Evolutionary conservation across 768 basidiomycete genomes (phyloP).

Genomic region (Xerocomus potaroensis): DNA sequence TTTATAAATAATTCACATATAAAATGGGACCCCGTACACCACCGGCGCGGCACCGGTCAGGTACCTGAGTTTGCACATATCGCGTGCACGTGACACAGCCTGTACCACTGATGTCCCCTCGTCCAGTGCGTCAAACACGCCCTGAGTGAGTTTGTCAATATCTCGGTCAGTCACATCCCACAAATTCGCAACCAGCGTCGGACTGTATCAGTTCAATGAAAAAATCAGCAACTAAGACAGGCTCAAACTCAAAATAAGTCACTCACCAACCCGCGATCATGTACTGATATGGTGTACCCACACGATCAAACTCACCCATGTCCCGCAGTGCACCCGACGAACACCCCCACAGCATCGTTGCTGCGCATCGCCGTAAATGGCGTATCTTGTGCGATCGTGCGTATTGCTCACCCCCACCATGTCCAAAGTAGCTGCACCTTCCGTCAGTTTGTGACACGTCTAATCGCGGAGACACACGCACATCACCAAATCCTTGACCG

Average conservation of each 20-base stretch:
- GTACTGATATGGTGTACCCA: constrained; percentile 91
- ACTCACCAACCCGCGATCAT: constrained; percentile 97
- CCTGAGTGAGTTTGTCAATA: constrained; percentile 87
- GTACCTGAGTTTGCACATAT: constrained; percentile 84
- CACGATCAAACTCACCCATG: constrained; percentile 91
- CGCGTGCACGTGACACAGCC: constrained; percentile 77
- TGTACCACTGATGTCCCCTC: constrained; percentile 50
- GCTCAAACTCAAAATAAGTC: too few species aligned
- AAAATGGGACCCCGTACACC: constrained; percentile 94
- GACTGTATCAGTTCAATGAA: too few species aligned
- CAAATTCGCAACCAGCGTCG: constrained; percentile 87
- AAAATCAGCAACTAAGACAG: too few species aligned
- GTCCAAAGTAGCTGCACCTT: constrained; percentile 82
- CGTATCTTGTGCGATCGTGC: constrained; percentile 83
- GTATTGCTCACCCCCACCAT: constrained; percentile 95
- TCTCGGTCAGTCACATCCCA: constrained; percentile 99
- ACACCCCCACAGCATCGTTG: constrained; percentile 98
- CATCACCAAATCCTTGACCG: constrained; percentile 82
- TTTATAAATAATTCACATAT: constrained; percentile 44
- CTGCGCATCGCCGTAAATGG: constrained; percentile 79
- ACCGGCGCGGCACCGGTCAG: constrained; percentile 94
- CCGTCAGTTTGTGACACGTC: constrained; percentile 3
- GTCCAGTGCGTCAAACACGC: constrained; percentile 71
- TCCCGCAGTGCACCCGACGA: constrained; percentile 86
- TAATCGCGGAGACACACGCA: constrained; percentile 40